phyloP scores from a whole-genome alignment of 345 rosid species.

The Lepidium didymum region DNA sequence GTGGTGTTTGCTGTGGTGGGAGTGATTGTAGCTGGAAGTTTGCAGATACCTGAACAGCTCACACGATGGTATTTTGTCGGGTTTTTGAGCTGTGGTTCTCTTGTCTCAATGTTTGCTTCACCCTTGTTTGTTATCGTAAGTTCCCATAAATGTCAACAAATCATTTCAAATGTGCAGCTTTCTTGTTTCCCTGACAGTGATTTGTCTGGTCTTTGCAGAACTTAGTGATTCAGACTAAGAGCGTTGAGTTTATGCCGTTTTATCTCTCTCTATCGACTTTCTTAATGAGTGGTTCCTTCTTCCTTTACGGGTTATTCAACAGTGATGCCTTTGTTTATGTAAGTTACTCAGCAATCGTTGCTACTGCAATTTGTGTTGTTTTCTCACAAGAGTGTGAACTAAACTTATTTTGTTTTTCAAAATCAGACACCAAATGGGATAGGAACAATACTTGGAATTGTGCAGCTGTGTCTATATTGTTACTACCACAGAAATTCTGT shows the following conservation, averaged over 20 bases:
- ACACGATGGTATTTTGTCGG: constrained; percentile 54
- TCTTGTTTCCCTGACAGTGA: not conserved
- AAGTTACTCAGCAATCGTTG: constrained; percentile 24
- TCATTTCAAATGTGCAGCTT: not conserved
- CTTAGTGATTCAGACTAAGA: constrained; percentile 67
- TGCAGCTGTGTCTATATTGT: constrained; percentile 58
- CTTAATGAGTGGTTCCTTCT: constrained; percentile 75
- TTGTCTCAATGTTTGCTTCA: constrained; percentile 86
- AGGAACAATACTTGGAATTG: constrained; percentile 67
- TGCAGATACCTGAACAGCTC: constrained; percentile 38
- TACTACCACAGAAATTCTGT: constrained; percentile 36
- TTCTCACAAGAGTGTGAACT: not conserved
- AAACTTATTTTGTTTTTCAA: not conserved
- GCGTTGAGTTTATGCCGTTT: constrained; percentile 94
- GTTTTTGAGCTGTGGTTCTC: constrained; percentile 54
- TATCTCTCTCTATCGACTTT: constrained; percentile 78
- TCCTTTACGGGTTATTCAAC: constrained; percentile 61
- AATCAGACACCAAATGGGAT: constrained; percentile 82
- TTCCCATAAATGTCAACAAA: not conserved
- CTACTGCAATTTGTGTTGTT: not conserved
- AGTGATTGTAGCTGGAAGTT: constrained; percentile 46
- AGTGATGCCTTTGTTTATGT: constrained; percentile 60
- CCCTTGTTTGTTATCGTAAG: constrained; percentile 88
- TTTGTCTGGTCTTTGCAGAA: constrained; percentile 33
- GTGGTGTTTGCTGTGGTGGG: constrained; percentile 44